A percentile compares a stretch with the other conserved stretches of the same genome.
Evolutionary conservation across 106 monocot species (phyloP).

Genomic region (Dioscorea dumetorum): DNA sequence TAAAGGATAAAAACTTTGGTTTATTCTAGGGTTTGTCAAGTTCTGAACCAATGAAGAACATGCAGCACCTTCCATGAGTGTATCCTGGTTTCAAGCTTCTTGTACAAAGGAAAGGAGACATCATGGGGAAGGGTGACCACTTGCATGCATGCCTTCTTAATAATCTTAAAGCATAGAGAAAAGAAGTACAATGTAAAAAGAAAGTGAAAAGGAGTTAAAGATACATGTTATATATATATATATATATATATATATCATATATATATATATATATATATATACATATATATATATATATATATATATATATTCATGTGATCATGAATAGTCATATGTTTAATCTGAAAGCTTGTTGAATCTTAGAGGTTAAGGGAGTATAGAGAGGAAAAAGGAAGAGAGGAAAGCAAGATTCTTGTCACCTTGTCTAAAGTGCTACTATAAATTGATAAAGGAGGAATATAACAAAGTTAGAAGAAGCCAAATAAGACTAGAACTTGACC

Average conservation of each 20-base stretch:
- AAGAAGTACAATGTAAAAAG: not conserved
- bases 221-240: too few species aligned
- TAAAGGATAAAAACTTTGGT: not conserved
- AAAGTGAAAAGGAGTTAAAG: constrained; percentile 7
- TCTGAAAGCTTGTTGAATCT: not conserved
- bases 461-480: constrained; percentile 13
- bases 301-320: not conserved
- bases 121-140: constrained; percentile 7
- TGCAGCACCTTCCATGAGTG: not conserved
- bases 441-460: constrained; percentile 14
- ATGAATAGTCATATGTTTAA: not conserved
- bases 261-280: too few species aligned
- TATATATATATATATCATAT: too few species aligned
- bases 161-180: constrained; percentile 8
- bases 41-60: constrained; percentile 3
- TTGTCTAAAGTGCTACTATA: not conserved
- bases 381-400: not conserved
- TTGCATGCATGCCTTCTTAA: not conserved
- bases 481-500: not conserved
- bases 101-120: constrained; percentile 17
- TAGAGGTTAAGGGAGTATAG: not conserved
- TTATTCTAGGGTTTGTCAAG: constrained; percentile 6
- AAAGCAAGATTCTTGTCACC: not conserved
- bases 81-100: constrained; percentile 3
- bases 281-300: too few species aligned